These are phyloP conservation scores for Odontarrhena argentea DNA, from an alignment of 345 rosid species.

Conservation along the genomic window DNA sequence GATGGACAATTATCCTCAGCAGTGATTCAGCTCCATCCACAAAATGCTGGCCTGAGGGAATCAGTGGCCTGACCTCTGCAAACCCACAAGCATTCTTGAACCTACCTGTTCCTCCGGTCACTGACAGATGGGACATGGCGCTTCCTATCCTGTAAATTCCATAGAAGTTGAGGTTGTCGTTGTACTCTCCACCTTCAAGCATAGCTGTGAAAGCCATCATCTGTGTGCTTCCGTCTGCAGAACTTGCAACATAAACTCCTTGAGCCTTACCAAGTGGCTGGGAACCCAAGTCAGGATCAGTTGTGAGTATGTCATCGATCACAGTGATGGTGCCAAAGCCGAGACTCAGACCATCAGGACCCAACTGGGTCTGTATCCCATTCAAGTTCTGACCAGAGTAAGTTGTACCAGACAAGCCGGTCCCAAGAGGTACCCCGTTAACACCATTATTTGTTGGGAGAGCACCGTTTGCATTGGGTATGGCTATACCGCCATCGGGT, in stretches of 20 bases:
- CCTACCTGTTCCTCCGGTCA: conserved; percentile 91
- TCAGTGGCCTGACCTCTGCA: conserved; percentile 73
- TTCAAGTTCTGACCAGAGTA: conserved; percentile 52
- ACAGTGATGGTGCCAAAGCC: conserved; percentile 93
- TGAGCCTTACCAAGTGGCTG: conserved; percentile 86
- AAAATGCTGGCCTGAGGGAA: conserved; percentile 72
- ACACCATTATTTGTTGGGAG: conserved; percentile 78
- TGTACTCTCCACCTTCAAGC: conserved; percentile 92
- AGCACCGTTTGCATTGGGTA: conserved; percentile 90
- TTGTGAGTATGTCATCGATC: conserved; percentile 74
- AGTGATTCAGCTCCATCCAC: conserved; percentile 78
- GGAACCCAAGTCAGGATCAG: conserved; percentile 78
- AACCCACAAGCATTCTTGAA: conserved; percentile 64
- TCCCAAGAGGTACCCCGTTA: conserved; percentile 85
- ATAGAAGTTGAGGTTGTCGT: conserved; percentile 86
- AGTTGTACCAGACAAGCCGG: conserved; percentile 79
- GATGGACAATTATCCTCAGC: conserved; percentile 68
- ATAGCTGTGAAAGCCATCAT: conserved; percentile 95
- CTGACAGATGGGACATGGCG: conserved; percentile 70
- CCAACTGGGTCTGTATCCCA: conserved; percentile 69
- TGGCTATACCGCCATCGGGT: conserved; percentile 64
- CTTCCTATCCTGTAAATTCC: conserved; percentile 76
- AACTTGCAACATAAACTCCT: conserved; percentile 87
- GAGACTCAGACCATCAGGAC: conserved; percentile 81
- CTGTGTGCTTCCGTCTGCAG: conserved; percentile 80